Conservation (phyloP, 2,329 filamentous ascomycete species). For the Alternaria sp. region DNA sequence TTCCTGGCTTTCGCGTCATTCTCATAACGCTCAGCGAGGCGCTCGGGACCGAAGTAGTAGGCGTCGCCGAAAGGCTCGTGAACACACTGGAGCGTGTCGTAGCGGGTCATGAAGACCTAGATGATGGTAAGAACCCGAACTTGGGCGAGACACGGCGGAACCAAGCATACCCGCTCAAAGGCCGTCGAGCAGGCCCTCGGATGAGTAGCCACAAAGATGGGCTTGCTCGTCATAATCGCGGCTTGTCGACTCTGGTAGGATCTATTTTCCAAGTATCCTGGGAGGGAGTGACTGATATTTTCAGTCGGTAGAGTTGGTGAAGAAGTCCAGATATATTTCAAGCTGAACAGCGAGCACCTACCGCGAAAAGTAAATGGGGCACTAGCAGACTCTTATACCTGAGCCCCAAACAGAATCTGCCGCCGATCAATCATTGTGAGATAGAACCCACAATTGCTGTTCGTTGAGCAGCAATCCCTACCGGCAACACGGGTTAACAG, state of each 20-base stretch:
- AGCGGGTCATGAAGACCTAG: conserved; percentile 91
- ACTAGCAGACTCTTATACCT: conserved; percentile 39
- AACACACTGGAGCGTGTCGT: conserved; percentile 80
- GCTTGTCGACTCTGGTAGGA: conserved; percentile 18
- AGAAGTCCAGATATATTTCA: conserved; percentile 40
- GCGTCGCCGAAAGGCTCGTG: conserved; percentile 98
- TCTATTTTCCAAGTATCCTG: conserved; percentile 40
- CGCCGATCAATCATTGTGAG: conserved; percentile 5
- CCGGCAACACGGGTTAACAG: conserved; percentile 24
- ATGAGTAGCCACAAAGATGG: conserved; percentile 93
- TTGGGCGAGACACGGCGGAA: conserved; percentile 4
- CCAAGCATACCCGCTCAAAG: conserved; percentile 81
- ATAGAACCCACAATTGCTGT: conserved; percentile 40
- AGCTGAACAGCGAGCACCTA: conserved; percentile 35
- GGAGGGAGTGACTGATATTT: conserved; percentile 3
- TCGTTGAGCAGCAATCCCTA: conserved; percentile 27
- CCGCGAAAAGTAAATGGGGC: conserved; percentile 26
- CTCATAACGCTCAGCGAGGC: conserved; percentile 80
- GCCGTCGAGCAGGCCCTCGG: conserved; percentile 95
- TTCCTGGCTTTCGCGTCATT: conserved; percentile 66
- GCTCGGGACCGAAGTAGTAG: conserved; percentile 94
- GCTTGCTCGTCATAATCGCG: conserved; percentile 74
- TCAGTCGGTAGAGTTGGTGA: conserved; percentile 3
- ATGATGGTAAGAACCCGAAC: conserved; percentile 16
- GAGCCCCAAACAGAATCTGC: conserved; percentile 12